A percentile compares a stretch with the other conserved stretches of the same genome.
Evolutionary conservation across 306 rosid genomes (phyloP).

Genomic region (Acmispon strigosus): DNA sequence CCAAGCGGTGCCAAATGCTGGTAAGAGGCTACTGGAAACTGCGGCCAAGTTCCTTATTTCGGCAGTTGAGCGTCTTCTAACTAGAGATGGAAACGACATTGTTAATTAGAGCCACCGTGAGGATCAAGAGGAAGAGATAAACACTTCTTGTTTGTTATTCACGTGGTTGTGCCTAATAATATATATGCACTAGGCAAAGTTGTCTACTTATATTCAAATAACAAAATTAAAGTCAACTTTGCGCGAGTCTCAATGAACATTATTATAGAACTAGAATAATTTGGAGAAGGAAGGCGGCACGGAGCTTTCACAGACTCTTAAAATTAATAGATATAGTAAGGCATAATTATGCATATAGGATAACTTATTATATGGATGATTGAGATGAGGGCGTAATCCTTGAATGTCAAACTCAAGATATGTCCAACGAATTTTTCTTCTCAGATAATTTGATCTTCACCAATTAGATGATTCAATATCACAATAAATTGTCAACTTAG

Average conservation of each 20-base stretch:
- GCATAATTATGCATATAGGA: slow-evolving; percentile 1
- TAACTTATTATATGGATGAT: slow-evolving; percentile 2
- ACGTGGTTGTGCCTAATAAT: background rate
- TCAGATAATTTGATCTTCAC: background rate
- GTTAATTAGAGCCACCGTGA: slow-evolving; percentile 10
- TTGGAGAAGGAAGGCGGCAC: slow-evolving; percentile 2
- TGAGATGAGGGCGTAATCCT: background rate
- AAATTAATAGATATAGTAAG: background rate
- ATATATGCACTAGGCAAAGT: background rate
- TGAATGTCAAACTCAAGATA: background rate
- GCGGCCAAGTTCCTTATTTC: slow-evolving; percentile 59
- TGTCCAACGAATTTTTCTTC: background rate
- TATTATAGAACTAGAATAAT: slow-evolving; percentile 1
- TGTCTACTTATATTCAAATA: background rate
- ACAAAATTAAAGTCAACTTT: slow-evolving; percentile 1
- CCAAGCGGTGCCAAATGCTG: slow-evolving; percentile 58
- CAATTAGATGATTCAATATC: too few relatives aligned
- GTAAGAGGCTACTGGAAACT: slow-evolving; percentile 60
- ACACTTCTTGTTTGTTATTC: slow-evolving; percentile 27
- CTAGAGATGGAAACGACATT: slow-evolving; percentile 36
- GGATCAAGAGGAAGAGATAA: background rate
- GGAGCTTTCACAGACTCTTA: slow-evolving; percentile 15
- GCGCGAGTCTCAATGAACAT: slow-evolving; percentile 1
- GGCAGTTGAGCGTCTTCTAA: slow-evolving; percentile 45
- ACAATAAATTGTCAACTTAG: too few relatives aligned